Percentiles rank a stretch among this genome's conserved stretches.
Evolutionary conservation across 768 basidiomycete species (phyloP).

Genomic region (Mycena capillaripes): DNA sequence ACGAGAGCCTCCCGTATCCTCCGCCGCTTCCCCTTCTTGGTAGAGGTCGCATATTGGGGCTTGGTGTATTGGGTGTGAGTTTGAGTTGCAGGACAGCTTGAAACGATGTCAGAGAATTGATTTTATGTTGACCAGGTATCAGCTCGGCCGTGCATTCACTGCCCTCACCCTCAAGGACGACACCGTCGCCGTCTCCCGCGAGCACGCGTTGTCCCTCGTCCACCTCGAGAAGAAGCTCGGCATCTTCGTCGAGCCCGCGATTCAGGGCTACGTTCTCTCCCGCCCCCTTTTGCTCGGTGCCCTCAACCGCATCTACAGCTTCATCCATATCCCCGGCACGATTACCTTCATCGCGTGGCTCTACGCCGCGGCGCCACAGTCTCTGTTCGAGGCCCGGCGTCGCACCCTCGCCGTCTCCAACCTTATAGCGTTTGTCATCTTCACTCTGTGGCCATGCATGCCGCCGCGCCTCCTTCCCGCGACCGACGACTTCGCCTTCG

Average conservation of each 20-base stretch:
- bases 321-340: conserved; percentile 38
- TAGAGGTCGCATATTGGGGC: conserved; percentile 37
- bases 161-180: conserved; percentile 37
- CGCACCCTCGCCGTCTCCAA: conserved; percentile 38
- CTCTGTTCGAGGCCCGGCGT: conserved; percentile 35
- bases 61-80: too few relatives aligned
- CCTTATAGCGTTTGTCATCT: conserved; percentile 37
- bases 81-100: too few relatives aligned
- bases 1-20: conserved; percentile 31
- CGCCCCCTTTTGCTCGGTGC: conserved; percentile 31
- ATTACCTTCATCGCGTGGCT: conserved; percentile 38
- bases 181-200: conserved; percentile 36
- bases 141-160: conserved; percentile 35
- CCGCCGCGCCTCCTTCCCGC: conserved; percentile 37
- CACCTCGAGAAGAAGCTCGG: conserved; percentile 33
- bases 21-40: conserved; percentile 36
- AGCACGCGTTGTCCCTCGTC: conserved; percentile 35
- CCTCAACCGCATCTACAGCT: conserved; percentile 38
- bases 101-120: too few relatives aligned
- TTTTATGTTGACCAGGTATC: not conserved
- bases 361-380: conserved; percentile 35
- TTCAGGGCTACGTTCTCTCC: conserved; percentile 32
- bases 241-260: conserved; percentile 33
- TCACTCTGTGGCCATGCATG: conserved; percentile 37
- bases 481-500: conserved; percentile 31